These are phyloP conservation scores for Zarea fungicola DNA, from an alignment of 2,329 filamentous ascomycete genomes.

Conservation along the genomic window DNA sequence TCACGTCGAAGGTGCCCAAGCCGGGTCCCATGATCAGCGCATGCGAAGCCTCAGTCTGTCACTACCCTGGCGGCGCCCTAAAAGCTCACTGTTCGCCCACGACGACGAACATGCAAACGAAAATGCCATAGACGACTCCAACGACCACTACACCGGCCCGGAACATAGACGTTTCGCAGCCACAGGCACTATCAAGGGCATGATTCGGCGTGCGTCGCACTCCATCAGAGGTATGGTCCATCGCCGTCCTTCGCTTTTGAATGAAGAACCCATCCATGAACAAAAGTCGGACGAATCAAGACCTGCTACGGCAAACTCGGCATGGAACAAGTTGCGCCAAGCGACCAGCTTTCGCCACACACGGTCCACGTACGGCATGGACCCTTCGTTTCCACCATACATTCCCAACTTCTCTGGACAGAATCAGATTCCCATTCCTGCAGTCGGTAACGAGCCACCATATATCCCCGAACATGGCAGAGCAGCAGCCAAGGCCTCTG, in stretches of 20 bases:
- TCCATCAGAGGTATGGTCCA: constrained; percentile 49
- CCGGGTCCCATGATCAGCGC: constrained; percentile 30
- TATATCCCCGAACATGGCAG: constrained; percentile 56
- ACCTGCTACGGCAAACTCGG: constrained; percentile 43
- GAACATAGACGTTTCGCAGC: constrained; percentile 22
- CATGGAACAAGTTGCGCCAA: constrained; percentile 48
- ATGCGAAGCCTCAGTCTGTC: constrained; percentile 47
- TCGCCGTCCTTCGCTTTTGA: constrained; percentile 39
- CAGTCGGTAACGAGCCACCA: constrained; percentile 49
- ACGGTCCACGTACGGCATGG: constrained; percentile 39
- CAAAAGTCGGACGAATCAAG: constrained; percentile 23
- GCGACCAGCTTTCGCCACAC: constrained; percentile 46
- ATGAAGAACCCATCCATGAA: constrained; percentile 25
- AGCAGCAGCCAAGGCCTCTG: constrained; percentile 56
- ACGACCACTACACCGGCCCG: constrained; percentile 10
- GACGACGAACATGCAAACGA: constrained; percentile 28
- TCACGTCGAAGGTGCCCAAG: constrained; percentile 6
- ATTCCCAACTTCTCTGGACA: constrained; percentile 24
- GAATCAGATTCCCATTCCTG: constrained; percentile 38
- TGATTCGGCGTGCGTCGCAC: constrained; percentile 50
- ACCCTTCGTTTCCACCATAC: constrained; percentile 22
- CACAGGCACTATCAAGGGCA: constrained; percentile 40
- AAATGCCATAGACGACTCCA: constrained; percentile 27
- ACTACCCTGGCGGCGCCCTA: constrained; percentile 44
- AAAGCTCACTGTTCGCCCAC: constrained; percentile 34